These are phyloP conservation scores for Taphrina populina DNA, from an alignment of 1,139 yeast genomes.

Conservation along the genomic window DNA sequence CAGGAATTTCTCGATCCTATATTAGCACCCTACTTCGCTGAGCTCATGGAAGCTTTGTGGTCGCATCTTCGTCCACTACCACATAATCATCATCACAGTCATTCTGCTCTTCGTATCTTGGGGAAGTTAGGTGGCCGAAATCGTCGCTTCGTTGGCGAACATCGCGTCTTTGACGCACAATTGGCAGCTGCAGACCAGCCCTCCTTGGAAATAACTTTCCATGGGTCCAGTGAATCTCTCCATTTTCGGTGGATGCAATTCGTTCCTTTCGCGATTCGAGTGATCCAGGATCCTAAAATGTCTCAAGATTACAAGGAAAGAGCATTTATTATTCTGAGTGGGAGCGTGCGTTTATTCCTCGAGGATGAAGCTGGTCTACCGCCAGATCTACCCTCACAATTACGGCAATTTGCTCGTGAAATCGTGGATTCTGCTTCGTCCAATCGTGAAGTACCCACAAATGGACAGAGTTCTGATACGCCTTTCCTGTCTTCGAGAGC, in stretches of 20 bases:
- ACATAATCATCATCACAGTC: slow-evolving; percentile 88
- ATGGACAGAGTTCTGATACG: neutral
- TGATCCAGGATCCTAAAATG: slow-evolving; percentile 63
- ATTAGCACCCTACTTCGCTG: slow-evolving; percentile 90
- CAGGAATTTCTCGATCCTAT: slow-evolving; percentile 97
- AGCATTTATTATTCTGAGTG: slow-evolving; percentile 71
- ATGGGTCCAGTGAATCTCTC: slow-evolving; percentile 30
- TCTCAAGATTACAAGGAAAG: slow-evolving; percentile 68
- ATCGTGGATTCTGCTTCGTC: slow-evolving; percentile 40
- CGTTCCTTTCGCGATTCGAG: slow-evolving; percentile 24
- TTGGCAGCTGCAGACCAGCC: slow-evolving; percentile 55
- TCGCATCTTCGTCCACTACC: slow-evolving; percentile 88
- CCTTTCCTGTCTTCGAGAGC: slow-evolving; percentile 41
- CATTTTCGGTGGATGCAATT: slow-evolving; percentile 27
- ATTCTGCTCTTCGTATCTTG: slow-evolving; percentile 84
- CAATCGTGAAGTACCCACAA: neutral
- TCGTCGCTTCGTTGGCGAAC: slow-evolving; percentile 76
- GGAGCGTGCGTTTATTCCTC: slow-evolving; percentile 67
- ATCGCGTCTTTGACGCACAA: slow-evolving; percentile 62
- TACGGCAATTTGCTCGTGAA: slow-evolving; percentile 54
- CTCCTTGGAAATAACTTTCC: slow-evolving; percentile 61
- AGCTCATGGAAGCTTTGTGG: slow-evolving; percentile 91
- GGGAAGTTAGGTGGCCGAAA: slow-evolving; percentile 97
- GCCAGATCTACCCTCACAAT: slow-evolving; percentile 52
- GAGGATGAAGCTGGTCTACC: slow-evolving; percentile 68